Evolutionary conservation across 192 early-diverging fungal species (phyloP).

Genomic region (Gigaspora rosea): DNA sequence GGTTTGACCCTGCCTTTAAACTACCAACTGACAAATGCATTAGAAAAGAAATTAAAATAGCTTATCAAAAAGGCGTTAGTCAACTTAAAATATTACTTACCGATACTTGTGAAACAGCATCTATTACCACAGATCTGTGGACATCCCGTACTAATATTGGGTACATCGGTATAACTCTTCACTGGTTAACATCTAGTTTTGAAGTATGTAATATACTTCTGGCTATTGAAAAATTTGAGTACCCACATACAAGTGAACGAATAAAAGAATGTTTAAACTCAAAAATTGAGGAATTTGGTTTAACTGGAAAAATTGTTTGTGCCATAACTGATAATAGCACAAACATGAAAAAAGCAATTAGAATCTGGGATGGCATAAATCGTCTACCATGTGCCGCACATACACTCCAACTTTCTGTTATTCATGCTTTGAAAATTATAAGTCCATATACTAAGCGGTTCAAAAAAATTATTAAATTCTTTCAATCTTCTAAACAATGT

Average conservation of each 20-base stretch:
- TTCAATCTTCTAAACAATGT: constrained; percentile 7
- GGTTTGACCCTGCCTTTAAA: not conserved
- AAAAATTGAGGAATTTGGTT: not conserved
- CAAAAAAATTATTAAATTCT: constrained; percentile 1
- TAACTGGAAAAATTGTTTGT: constrained; percentile 19
- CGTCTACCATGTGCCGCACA: not conserved
- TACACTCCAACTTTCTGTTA: constrained; percentile 20
- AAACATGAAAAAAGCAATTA: constrained; percentile 19
- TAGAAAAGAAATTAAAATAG: constrained; percentile 1
- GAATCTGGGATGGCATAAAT: constrained; percentile 1
- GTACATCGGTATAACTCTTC: constrained; percentile 22
- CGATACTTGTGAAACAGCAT: not conserved
- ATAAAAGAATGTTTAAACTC: constrained; percentile 10
- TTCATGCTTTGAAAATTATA: constrained; percentile 9
- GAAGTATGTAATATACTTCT: constrained; percentile 4
- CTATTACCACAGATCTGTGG: constrained; percentile 19
- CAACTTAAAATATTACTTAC: not conserved
- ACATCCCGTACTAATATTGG: not conserved
- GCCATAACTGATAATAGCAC: constrained; percentile 5
- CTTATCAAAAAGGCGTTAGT: not conserved
- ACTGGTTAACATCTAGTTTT: constrained; percentile 19
- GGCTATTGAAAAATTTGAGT: constrained; percentile 11
- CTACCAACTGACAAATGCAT: not conserved
- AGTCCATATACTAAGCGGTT: not conserved
- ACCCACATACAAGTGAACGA: constrained; percentile 12